Conservation (phyloP, 2,329 filamentous ascomycete species). For the Trichoderma endophyticum region DNA sequence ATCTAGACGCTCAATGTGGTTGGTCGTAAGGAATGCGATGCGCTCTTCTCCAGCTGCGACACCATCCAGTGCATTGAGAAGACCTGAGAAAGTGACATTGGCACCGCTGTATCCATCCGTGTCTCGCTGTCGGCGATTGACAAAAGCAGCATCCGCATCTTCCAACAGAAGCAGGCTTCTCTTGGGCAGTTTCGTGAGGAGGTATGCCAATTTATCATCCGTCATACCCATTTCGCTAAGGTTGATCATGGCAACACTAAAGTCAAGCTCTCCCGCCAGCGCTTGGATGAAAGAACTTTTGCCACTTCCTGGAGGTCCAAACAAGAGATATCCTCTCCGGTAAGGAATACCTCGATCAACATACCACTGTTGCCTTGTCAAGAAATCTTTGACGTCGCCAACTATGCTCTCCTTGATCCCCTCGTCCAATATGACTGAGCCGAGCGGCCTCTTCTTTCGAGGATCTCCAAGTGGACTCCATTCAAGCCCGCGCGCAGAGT, state of each 20-base stretch:
- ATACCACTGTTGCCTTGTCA: constrained; percentile 80
- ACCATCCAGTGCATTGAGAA: constrained; percentile 83
- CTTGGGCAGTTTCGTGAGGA: constrained; percentile 80
- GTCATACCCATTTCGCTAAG: constrained; percentile 86
- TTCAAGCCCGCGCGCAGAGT: constrained; percentile 76
- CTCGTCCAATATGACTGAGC: constrained; percentile 80
- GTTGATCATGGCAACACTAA: constrained; percentile 89
- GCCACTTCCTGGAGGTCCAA: constrained; percentile 85
- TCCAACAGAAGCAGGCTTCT: constrained; percentile 81
- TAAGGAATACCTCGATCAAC: constrained; percentile 93
- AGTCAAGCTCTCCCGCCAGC: constrained; percentile 86
- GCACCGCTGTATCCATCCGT: constrained; percentile 81
- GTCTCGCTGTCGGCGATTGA: constrained; percentile 73
- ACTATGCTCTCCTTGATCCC: constrained; percentile 81
- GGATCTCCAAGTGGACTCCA: constrained; percentile 85
- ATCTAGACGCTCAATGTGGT: constrained; percentile 86
- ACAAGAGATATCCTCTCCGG: constrained; percentile 80
- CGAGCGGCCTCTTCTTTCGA: constrained; percentile 79
- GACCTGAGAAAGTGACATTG: constrained; percentile 89
- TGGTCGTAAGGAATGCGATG: constrained; percentile 90
- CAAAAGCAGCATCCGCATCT: constrained; percentile 88
- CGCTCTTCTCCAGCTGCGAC: constrained; percentile 94
- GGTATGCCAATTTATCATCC: constrained; percentile 81
- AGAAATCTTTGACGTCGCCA: constrained; percentile 77
- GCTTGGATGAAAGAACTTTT: constrained; percentile 98